Percentiles rank a stretch among this genome's conserved stretches.
Evolutionary conservation across 306 rosid species (phyloP).

Genomic region (Quercus wislizeni): DNA sequence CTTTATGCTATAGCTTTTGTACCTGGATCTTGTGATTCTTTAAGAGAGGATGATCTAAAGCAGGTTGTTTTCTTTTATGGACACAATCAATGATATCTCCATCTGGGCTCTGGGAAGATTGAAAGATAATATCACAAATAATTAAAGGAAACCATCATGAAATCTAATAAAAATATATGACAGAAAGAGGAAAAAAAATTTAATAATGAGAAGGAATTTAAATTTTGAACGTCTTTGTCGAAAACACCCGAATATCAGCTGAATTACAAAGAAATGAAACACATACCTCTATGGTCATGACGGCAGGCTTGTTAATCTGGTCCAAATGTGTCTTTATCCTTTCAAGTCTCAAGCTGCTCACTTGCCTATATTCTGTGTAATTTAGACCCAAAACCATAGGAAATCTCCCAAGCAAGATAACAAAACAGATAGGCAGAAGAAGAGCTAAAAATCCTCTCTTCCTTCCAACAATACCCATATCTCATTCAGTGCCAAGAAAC

Average conservation of each 20-base stretch:
- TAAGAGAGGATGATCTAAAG: conserved; percentile 59
- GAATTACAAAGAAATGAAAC: not conserved
- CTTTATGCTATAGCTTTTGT: not conserved
- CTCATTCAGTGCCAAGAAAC: conserved; percentile 36
- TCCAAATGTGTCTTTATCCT: conserved; percentile 78
- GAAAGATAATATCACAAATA: not conserved
- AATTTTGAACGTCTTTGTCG: too few relatives aligned
- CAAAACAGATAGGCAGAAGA: conserved; percentile 26
- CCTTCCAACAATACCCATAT: conserved; percentile 25
- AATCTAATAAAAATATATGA: not conserved
- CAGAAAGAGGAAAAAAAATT: too few relatives aligned
- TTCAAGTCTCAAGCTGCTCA: conserved; percentile 65
- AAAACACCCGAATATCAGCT: too few relatives aligned
- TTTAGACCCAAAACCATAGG: conserved; percentile 40
- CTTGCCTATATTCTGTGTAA: conserved; percentile 46
- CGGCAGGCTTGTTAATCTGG: conserved; percentile 78
- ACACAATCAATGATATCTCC: conserved; percentile 63
- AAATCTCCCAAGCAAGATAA: conserved; percentile 26
- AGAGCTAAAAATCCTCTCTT: conserved; percentile 25
- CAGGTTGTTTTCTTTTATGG: conserved; percentile 54
- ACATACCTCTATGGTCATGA: conserved; percentile 65
- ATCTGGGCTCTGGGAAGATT: conserved; percentile 62
- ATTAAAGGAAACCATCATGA: not conserved
- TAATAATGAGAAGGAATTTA: not conserved
- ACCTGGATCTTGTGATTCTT: conserved; percentile 71